Percentiles rank a stretch among this genome's conserved stretches.
These are phyloP conservation scores for Vanilla planifolia DNA, from an alignment of 106 monocot species.

Conservation along the genomic window DNA sequence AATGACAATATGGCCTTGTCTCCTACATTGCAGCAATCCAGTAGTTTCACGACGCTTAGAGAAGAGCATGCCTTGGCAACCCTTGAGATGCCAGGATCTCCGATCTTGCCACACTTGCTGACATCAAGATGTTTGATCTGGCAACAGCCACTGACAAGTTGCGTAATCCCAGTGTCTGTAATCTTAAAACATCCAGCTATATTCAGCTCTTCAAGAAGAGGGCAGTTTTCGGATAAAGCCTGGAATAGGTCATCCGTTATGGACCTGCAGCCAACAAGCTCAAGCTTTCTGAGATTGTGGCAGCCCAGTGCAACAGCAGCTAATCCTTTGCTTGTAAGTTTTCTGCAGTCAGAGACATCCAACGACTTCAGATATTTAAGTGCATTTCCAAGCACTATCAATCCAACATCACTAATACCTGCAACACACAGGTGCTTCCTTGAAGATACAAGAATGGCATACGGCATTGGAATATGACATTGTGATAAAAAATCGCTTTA, in stretches of 20 bases:
- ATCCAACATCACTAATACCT: conserved; percentile 76
- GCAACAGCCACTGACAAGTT: conserved; percentile 51
- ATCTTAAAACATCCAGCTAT: conserved; percentile 59
- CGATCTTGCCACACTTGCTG: conserved; percentile 75
- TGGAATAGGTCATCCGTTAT: conserved; percentile 51
- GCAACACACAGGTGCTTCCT: conserved; percentile 1
- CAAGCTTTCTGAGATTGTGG: conserved; percentile 34
- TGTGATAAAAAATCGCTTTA: too few species aligned
- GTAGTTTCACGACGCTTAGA: conserved; percentile 50
- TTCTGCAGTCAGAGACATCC: conserved; percentile 74
- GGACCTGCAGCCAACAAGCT: conserved; percentile 47
- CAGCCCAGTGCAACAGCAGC: conserved; percentile 41
- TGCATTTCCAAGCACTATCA: conserved; percentile 40
- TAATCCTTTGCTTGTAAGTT: conserved; percentile 78
- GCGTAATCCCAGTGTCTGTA: conserved; percentile 60
- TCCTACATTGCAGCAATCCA: conserved; percentile 48
- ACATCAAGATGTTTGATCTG: conserved; percentile 63
- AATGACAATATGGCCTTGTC: conserved; percentile 49
- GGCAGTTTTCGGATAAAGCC: conserved; percentile 52
- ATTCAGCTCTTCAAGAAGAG: conserved; percentile 54
- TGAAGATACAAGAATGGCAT: too few species aligned
- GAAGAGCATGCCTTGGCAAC: conserved; percentile 52
- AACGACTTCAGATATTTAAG: conserved; percentile 54
- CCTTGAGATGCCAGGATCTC: conserved; percentile 50
- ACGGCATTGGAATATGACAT: neutral